Evolutionary conservation across 192 early-diverging fungal genomes (phyloP).

Genomic region (Glomus cerebriforme): DNA sequence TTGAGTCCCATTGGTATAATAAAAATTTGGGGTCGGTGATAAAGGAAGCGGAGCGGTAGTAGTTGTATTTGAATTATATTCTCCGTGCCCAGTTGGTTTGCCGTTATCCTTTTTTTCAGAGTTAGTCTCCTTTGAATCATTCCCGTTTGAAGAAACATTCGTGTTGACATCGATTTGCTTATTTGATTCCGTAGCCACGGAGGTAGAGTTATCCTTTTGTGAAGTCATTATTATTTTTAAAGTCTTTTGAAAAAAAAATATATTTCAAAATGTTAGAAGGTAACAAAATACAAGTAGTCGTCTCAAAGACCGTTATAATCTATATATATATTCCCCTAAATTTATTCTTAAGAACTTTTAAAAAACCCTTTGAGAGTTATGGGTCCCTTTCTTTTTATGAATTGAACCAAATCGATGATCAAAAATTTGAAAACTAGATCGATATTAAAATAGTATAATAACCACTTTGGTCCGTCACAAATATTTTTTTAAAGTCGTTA

Average conservation of each 20-base stretch:
- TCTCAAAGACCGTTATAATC: slow-evolving; percentile 1
- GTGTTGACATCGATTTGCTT: slow-evolving; percentile 11
- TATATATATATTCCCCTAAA: not conserved
- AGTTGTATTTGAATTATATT: slow-evolving; percentile 19
- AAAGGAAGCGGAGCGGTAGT: slow-evolving; percentile 6
- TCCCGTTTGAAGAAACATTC: not conserved
- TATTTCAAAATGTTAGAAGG: not conserved
- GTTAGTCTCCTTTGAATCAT: not conserved
- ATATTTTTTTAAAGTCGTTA: slow-evolving; percentile 3
- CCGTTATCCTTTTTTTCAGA: slow-evolving; percentile 23
- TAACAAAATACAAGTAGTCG: not conserved
- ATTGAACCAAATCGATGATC: slow-evolving; percentile 3
- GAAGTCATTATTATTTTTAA: slow-evolving; percentile 7
- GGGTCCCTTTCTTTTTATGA: not conserved
- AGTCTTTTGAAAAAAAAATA: not conserved
- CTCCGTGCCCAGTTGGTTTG: slow-evolving; percentile 15
- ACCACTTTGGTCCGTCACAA: not conserved
- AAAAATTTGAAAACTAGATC: slow-evolving; percentile 4
- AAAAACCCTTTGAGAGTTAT: not conserved
- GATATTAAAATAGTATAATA: not conserved
- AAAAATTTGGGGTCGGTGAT: slow-evolving; percentile 25
- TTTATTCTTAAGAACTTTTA: not conserved
- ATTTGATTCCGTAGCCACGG: not conserved
- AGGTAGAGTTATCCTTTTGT: not conserved
- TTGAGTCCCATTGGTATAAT: slow-evolving; percentile 24